Base-by-base conservation (phyloP, 1,284 basidiomycete genomes). In the Pascua guehoae region DNA sequence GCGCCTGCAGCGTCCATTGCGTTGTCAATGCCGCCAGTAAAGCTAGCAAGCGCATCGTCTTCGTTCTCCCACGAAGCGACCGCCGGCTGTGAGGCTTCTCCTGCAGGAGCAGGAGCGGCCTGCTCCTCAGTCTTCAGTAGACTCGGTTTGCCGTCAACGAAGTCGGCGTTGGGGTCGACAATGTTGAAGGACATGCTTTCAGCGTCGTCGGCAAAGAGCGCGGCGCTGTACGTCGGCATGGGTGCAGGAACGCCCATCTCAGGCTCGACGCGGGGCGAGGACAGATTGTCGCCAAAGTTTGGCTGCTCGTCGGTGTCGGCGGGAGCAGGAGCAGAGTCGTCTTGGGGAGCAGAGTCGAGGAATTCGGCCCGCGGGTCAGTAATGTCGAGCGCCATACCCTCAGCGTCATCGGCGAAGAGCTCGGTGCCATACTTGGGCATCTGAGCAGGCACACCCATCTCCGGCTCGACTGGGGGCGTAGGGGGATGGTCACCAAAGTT, bases 361-460 rank as follows among this genome's bases (percentile, higher is more conserved):
- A 32, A 32, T 3, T 32, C 24, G 24, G 24, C 24, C 24, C 24
- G 24, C 24, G 24, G 24, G 24, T 32, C 24, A 7, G 46, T 16
- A 15, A 54, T 51, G 18, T 53, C 48, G 41, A 57, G 54, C 5
- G 58, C 58, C 7, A 39, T 47, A 5, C 40, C 41, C 18, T 53
- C 47, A 14, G 39, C 51, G n/a, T 56, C 58, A 32, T 56, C 58
- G 1, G 58, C 43, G 36, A 64, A 54, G 12, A 61, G 55, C 2
- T 32, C 24, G 11, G 40, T 24, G 24, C 52, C 52, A 7, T 36
- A 18, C 40, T 8, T 18, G 24, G 40, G 12, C 40, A 42, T 36
- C n/a, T 17, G 37, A 8, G 51, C 51, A n/a, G 51, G 51, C 8
- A 52, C 51, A 12, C 51, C 51, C 51, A 46, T 52, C 17, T 18